These are phyloP conservation scores for Hagleromyces aurorensis DNA, from an alignment of 805 yeast species.

Conservation along the genomic window DNA sequence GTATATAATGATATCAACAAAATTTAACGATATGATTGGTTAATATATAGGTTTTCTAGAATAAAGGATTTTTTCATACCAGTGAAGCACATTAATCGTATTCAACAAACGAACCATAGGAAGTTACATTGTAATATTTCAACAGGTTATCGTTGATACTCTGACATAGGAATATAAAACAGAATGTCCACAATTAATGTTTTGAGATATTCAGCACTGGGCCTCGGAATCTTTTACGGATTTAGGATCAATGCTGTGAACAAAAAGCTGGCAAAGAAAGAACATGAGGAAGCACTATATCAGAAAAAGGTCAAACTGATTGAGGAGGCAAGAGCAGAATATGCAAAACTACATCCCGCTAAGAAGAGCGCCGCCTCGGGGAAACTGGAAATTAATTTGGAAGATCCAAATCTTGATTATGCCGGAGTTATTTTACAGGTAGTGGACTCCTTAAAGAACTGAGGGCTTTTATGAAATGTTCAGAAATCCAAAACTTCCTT, in stretches of 20 bases:
- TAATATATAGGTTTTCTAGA: too few species aligned
- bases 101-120: too few species aligned
- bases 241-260: constrained; percentile 71
- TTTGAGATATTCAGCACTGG: constrained; percentile 87
- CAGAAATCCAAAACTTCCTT: too few species aligned
- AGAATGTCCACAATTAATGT: constrained; percentile 49
- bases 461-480: too few species aligned
- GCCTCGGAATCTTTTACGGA: constrained; percentile 84
- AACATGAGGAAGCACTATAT: constrained; percentile 51
- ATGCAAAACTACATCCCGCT: constrained; percentile 53
- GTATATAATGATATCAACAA: too few species aligned
- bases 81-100: too few species aligned
- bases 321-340: constrained; percentile 83
- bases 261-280: constrained; percentile 49
- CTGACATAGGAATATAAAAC: too few species aligned
- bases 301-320: constrained; percentile 66
- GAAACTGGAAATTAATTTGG: constrained; percentile 55
- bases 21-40: too few species aligned
- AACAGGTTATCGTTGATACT: too few species aligned
- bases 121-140: too few species aligned
- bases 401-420: constrained; percentile 85
- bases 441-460: constrained; percentile 43
- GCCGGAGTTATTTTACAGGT: constrained; percentile 61
- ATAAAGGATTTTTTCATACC: too few species aligned
- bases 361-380: constrained; percentile 31